A percentile compares a stretch with the other conserved stretches of the same genome.
Conservation (phyloP, 1,139 yeast genomes). For the Scheffersomyces lignicola region DNA sequence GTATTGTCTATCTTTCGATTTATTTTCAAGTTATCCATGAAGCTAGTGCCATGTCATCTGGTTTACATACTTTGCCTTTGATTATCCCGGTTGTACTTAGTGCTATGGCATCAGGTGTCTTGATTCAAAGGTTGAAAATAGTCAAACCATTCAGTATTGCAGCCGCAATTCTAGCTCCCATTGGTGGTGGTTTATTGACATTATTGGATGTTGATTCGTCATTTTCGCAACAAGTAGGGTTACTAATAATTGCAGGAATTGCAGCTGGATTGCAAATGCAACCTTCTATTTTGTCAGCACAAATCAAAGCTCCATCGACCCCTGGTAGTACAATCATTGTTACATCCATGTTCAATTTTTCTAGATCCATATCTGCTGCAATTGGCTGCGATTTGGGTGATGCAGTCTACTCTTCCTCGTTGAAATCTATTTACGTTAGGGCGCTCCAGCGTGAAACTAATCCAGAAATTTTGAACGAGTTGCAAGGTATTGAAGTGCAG, state of each 20-base stretch:
- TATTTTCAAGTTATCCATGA: conserved; percentile 41
- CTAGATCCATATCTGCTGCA: conserved; percentile 31
- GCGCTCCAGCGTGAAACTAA: conserved; percentile 18
- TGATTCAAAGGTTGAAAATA: conserved; percentile 27
- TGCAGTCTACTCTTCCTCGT: conserved; percentile 32
- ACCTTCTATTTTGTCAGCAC: conserved; percentile 27
- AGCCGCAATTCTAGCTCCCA: conserved; percentile 26
- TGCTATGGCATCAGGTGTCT: conserved; percentile 29
- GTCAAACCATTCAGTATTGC: conserved; percentile 32
- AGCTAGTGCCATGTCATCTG: conserved; percentile 36
- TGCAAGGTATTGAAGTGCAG: conserved; percentile 15
- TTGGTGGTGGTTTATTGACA: conserved; percentile 35
- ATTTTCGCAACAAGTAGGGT: conserved; percentile 31
- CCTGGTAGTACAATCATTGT: conserved; percentile 39
- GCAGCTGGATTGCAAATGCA: conserved; percentile 33
- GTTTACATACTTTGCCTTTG: conserved; percentile 37
- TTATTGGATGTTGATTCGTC: conserved; percentile 33
- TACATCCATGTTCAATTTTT: conserved; percentile 32
- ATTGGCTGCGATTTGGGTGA: conserved; percentile 34
- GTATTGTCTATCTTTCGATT: conserved; percentile 28
- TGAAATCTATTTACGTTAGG: conserved; percentile 17
- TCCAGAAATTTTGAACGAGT: conserved; percentile 18
- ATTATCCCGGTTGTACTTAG: conserved; percentile 35
- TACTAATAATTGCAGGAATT: conserved; percentile 32
- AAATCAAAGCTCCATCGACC: conserved; percentile 36